Base-by-base conservation (phyloP, 108 stramenopile species). In the Cylindrotheca closterium region DNA sequence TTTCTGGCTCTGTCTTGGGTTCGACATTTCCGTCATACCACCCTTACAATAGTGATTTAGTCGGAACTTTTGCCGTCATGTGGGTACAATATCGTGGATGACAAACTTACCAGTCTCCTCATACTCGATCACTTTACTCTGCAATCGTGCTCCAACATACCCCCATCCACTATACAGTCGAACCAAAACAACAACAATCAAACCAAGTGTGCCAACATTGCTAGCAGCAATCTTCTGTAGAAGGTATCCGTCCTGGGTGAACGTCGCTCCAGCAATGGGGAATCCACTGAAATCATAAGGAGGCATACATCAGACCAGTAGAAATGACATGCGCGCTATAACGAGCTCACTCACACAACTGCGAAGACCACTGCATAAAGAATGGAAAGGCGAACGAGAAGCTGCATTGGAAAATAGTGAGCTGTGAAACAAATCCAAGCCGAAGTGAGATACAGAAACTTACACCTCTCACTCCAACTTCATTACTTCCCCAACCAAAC, bases 21-120 rank as follows among this genome's bases (percentile, higher is more conserved):
- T 89, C 88, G 64, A 88, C 46, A 55, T 85, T 81, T 30, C 93
- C 93, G 54, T 94, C 93, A 58, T 94, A 93, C 84, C 84, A 80
- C 29, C 73, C 21, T 51, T 4, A 5, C 5, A 51, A 19, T 7
- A 51, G 7, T 19, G 32, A 4, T 12, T 45, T 22, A 25, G 21
- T 34, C 7, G 19, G 5, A 17, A 17, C 7, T 4, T 7, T 7
- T 17, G 5, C 17, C 30, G 28, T 31, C 28, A 7, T 57, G 30
- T 4, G 27, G 27, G 19, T 46, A n/a, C 45, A 12, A 18, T 15
- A 25, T n/a, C 19, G 19, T 49, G 75, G 78, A 83, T 23, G 79
- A 8, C n/a, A n/a, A 7, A 8, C 21, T 23, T 51, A 23, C 55
- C 92, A n/a, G 87, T 91, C 72, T 93, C 90, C 63, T 94, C 93